Conservation (phyloP, 2,329 filamentous ascomycete genomes). For the Calcarisporium arbuscula region DNA sequence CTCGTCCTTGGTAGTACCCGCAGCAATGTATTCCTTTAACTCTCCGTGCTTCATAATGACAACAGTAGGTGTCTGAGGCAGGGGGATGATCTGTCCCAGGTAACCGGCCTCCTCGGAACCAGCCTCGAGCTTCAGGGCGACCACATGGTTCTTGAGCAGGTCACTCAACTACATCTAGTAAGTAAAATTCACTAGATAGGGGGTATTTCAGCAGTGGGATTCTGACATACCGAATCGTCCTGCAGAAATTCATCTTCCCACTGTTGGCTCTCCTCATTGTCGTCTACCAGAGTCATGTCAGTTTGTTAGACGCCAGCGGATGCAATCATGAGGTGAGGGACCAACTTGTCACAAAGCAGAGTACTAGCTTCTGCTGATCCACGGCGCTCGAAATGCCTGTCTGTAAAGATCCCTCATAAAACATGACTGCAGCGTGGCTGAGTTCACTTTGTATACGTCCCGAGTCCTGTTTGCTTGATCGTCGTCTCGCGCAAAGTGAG, state of each 20-base stretch:
- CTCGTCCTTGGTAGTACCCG: conserved; percentile 57
- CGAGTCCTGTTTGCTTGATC: no score
- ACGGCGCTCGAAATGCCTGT: conserved; percentile 74
- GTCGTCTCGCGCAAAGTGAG: no score
- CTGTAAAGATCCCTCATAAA: conserved; percentile 74
- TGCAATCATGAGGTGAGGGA: conserved; percentile 3
- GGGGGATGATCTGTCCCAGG: conserved; percentile 73
- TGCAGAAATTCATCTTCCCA: conserved; percentile 69
- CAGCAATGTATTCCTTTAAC: conserved; percentile 68
- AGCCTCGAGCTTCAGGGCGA: conserved; percentile 63
- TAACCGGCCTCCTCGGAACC: conserved; percentile 78
- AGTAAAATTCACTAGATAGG: conserved; percentile 2
- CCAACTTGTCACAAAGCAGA: conserved; percentile 77
- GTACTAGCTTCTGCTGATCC: conserved; percentile 67
- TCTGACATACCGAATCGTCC: conserved; percentile 45
- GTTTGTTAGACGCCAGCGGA: no score
- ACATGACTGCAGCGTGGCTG: no score
- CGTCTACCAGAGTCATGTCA: conserved; percentile 43
- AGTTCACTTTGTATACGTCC: no score
- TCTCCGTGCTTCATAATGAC: conserved; percentile 75
- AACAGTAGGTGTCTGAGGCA: conserved; percentile 71
- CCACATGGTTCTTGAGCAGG: conserved; percentile 54
- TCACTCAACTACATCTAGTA: conserved; percentile 40
- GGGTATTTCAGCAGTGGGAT: not conserved
- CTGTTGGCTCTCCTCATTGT: conserved; percentile 56